Evolutionary conservation across 129 eudicot species (phyloP).

Genomic region (Dittrichia graveolens): DNA sequence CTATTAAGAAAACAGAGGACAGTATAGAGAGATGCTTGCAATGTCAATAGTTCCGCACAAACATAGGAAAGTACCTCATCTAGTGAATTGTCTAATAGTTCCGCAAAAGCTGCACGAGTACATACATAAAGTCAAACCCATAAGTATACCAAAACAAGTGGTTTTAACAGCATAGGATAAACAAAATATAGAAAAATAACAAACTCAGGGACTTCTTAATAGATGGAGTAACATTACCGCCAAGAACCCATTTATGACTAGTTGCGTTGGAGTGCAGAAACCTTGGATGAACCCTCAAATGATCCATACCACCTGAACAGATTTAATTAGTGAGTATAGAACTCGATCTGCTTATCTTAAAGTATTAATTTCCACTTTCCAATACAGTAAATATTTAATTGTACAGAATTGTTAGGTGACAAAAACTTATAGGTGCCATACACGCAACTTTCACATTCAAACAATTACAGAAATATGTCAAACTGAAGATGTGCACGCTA

Average conservation of each 20-base stretch:
- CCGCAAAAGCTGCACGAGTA: slow-evolving; percentile 82
- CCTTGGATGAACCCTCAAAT: slow-evolving; percentile 94
- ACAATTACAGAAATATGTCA: not conserved
- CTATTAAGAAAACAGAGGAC: slow-evolving; percentile 34
- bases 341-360: not conserved
- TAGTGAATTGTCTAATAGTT: slow-evolving; percentile 87
- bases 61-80: slow-evolving; percentile 65
- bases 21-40: slow-evolving; percentile 6
- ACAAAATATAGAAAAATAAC: slow-evolving; percentile 3
- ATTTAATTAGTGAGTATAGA: slow-evolving; percentile 4
- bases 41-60: not conserved
- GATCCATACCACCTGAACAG: slow-evolving; percentile 92
- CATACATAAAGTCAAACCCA: not conserved
- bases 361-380: not conserved
- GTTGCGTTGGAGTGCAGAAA: slow-evolving; percentile 96
- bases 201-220: slow-evolving; percentile 6
- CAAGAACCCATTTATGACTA: slow-evolving; percentile 99
- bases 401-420: not conserved
- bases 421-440: not conserved
- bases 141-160: not conserved
- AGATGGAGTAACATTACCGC: slow-evolving; percentile 58
- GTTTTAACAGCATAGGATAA: slow-evolving; percentile 7
- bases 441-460: slow-evolving; percentile 2
- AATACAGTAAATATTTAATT: not conserved
- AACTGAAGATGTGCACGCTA: slow-evolving; percentile 12